Percentiles rank a stretch among this genome's conserved stretches.
Evolutionary conservation across 805 yeast species (phyloP).

Genomic region (Starmerella ratchasimensis): DNA sequence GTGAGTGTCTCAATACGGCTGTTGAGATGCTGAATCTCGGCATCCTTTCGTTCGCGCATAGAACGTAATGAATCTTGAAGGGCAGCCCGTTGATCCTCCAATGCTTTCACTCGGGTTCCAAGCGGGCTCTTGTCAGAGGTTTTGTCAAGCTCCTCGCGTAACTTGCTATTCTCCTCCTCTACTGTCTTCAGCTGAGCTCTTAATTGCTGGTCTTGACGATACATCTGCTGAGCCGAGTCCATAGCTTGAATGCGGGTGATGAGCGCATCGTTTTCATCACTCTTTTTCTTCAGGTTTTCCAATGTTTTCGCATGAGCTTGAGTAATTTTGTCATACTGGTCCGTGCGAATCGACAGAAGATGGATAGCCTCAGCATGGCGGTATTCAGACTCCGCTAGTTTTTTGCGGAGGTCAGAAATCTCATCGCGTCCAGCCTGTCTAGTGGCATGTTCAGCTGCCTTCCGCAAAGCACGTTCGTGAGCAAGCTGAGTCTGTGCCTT

Average conservation of each 20-base stretch:
- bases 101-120: slow-evolving; percentile 25
- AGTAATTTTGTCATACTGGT: slow-evolving; percentile 22
- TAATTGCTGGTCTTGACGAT: slow-evolving; percentile 20
- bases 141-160: slow-evolving; percentile 24
- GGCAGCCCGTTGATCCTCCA: slow-evolving; percentile 29
- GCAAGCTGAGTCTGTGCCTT: slow-evolving; percentile 23
- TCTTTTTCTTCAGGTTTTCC: slow-evolving; percentile 4
- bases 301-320: slow-evolving; percentile 19
- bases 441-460: slow-evolving; percentile 18
- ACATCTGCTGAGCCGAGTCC: slow-evolving; percentile 16
- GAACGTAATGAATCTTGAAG: slow-evolving; percentile 31
- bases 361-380: slow-evolving; percentile 25
- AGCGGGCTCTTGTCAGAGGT: slow-evolving; percentile 24
- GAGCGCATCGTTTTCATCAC: slow-evolving; percentile 5
- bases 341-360: slow-evolving; percentile 21
- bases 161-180: slow-evolving; percentile 24
- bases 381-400: slow-evolving; percentile 21
- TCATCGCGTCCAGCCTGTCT: slow-evolving; percentile 1
- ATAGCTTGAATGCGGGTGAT: slow-evolving; percentile 9
- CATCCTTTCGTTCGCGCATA: slow-evolving; percentile 29
- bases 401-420: slow-evolving; percentile 4
- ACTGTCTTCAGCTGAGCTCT: slow-evolving; percentile 24
- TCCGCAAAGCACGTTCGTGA: slow-evolving; percentile 25
- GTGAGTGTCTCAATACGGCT: slow-evolving; percentile 23
- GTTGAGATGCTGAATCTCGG: slow-evolving; percentile 24